phyloP scores from a whole-genome alignment of 1,284 basidiomycete genomes.

The Trametes versicolor region DNA sequence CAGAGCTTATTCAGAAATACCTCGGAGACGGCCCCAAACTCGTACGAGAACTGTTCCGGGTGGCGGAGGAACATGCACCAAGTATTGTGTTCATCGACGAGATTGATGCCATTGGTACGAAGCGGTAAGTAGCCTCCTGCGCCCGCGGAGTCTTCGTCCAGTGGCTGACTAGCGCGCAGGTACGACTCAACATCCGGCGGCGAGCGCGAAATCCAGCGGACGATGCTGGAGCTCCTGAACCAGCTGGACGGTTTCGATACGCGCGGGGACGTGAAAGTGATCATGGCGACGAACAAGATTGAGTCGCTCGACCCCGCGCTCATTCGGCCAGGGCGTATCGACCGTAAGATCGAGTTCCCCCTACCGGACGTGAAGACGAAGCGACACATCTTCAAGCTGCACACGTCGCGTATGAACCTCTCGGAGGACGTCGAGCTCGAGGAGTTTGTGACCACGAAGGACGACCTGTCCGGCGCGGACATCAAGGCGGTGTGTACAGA shows the following conservation, averaged over 20 bases:
- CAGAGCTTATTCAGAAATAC: slow-evolving; percentile 99
- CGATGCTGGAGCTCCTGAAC: slow-evolving; percentile 98
- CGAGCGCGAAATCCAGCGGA: slow-evolving; percentile 98
- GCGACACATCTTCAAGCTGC: slow-evolving; percentile 98
- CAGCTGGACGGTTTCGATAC: slow-evolving; percentile 99
- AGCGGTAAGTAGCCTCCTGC: slow-evolving; percentile 71
- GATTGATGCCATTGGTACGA: slow-evolving; percentile 98
- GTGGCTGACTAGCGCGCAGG: slow-evolving; percentile 49
- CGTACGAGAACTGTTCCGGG: slow-evolving; percentile 96
- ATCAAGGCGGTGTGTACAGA: slow-evolving; percentile 99
- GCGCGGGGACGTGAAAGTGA: slow-evolving; percentile 98
- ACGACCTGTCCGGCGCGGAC: slow-evolving; percentile 96
- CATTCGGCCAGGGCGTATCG: slow-evolving; percentile 98
- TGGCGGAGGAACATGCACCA: slow-evolving; percentile 97
- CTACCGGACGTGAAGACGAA: slow-evolving; percentile 96
- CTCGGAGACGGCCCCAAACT: slow-evolving; percentile 99
- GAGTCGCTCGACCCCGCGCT: slow-evolving; percentile 96
- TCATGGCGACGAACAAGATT: slow-evolving; percentile 94
- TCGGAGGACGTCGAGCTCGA: slow-evolving; percentile 94
- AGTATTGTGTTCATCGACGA: slow-evolving; percentile 99
- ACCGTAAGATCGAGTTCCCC: slow-evolving; percentile 98
- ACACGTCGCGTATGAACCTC: slow-evolving; percentile 97
- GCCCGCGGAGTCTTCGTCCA: background rate
- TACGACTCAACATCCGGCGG: slow-evolving; percentile 98
- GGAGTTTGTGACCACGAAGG: slow-evolving; percentile 96